Evolutionary conservation across 345 rosid genomes (phyloP).

Genomic region (Erodium maritimum): DNA sequence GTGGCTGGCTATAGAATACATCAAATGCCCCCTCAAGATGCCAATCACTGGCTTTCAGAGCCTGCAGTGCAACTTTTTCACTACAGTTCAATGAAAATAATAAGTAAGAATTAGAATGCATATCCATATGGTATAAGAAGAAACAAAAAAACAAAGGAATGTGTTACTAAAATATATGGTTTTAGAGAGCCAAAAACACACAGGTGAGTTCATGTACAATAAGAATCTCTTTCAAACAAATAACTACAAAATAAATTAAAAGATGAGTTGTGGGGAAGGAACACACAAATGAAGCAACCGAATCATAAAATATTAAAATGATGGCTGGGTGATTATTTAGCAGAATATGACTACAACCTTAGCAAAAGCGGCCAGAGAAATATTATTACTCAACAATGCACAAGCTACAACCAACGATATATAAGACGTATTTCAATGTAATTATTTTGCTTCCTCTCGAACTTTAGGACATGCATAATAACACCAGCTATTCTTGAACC

Average conservation of each 20-base stretch:
- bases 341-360: no score
- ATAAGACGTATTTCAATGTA: no score
- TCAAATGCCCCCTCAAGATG: conserved; percentile 93
- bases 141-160: not conserved
- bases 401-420: no score
- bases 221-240: no score
- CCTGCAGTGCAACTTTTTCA: conserved; percentile 74
- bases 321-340: no score
- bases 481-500: no score
- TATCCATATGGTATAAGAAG: conserved; percentile 1
- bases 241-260: no score
- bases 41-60: conserved; percentile 90
- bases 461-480: no score
- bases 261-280: not conserved
- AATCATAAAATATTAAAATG: not conserved
- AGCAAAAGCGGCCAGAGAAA: no score
- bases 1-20: conserved; percentile 80
- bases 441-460: no score
- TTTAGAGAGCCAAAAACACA: not conserved
- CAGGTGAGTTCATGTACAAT: no score
- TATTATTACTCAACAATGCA: no score
- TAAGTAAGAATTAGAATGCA: not conserved
- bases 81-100: conserved; percentile 28
- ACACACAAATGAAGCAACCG: not conserved
- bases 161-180: not conserved